Evolutionary conservation across 2,329 filamentous ascomycete genomes (phyloP).

Genomic region (Trichoderma gracile): DNA sequence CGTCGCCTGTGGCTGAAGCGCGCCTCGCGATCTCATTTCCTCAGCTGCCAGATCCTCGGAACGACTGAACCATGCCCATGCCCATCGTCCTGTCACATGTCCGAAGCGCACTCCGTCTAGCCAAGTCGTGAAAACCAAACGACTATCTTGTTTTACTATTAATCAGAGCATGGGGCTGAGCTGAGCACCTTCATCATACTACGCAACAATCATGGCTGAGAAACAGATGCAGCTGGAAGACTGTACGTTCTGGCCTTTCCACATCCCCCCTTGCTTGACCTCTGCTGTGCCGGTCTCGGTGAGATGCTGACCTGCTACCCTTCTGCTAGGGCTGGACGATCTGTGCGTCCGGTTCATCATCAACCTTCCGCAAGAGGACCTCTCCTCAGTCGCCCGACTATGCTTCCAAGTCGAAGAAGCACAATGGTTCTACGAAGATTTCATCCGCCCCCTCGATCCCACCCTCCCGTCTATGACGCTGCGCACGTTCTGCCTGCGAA

Average conservation of each 20-base stretch:
- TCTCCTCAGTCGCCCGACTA: slow-evolving; percentile 86
- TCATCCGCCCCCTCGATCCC: slow-evolving; percentile 87
- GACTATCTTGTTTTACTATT: slow-evolving; percentile 9
- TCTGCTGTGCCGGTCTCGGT: not conserved
- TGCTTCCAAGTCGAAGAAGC: slow-evolving; percentile 99
- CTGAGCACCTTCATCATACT: slow-evolving; percentile 5
- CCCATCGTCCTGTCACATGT: slow-evolving; percentile 37
- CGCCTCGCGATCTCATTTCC: slow-evolving; percentile 19
- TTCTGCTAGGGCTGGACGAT: slow-evolving; percentile 80
- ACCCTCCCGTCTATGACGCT: slow-evolving; percentile 82
- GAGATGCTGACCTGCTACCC: slow-evolving; percentile 31
- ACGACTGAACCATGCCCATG: slow-evolving; percentile 33
- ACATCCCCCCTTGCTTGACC: not conserved
- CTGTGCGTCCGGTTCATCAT: slow-evolving; percentile 97
- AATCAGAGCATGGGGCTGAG: slow-evolving; percentile 36
- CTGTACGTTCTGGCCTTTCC: slow-evolving; percentile 53
- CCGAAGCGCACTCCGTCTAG: slow-evolving; percentile 35
- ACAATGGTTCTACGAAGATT: slow-evolving; percentile 99
- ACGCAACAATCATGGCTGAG: slow-evolving; percentile 55
- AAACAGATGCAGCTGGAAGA: slow-evolving; percentile 86
- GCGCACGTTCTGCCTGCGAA: slow-evolving; percentile 80
- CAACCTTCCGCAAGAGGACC: slow-evolving; percentile 89
- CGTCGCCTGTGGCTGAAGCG: slow-evolving; percentile 16
- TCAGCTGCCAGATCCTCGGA: slow-evolving; percentile 13
- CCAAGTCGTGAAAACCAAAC: slow-evolving; percentile 36